Evolutionary conservation across 2,329 filamentous ascomycete genomes (phyloP).

Genomic region (Tolypocladium pustulatum): DNA sequence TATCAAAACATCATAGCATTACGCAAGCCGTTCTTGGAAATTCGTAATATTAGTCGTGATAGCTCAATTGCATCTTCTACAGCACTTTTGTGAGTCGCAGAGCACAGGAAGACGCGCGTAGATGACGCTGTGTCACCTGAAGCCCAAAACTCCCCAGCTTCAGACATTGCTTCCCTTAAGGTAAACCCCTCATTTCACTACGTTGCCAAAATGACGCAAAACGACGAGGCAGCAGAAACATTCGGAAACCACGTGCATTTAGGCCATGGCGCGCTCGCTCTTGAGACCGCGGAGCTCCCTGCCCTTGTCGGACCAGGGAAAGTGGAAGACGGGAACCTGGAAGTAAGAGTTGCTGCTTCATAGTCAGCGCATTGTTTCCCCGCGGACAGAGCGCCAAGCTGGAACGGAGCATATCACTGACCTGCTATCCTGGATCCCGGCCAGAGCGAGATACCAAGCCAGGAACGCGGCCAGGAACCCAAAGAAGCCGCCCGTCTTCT

Average conservation of each 20-base stretch:
- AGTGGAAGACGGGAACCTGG: constrained; percentile 83
- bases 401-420: constrained; percentile 22
- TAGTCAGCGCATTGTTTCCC: constrained; percentile 19
- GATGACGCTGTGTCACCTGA: neutral
- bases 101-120: neutral
- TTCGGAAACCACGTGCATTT: neutral
- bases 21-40: neutral
- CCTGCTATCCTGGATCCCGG: constrained; percentile 67
- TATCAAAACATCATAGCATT: neutral
- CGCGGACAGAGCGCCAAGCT: neutral
- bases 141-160: neutral
- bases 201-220: neutral
- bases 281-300: constrained; percentile 44
- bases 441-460: constrained; percentile 80
- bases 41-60: neutral
- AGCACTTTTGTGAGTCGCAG: neutral
- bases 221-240: neutral
- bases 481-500: constrained; percentile 66
- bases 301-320: constrained; percentile 84
- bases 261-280: constrained; percentile 15
- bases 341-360: constrained; percentile 69
- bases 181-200: neutral
- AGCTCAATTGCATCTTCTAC: neutral
- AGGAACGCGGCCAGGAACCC: constrained; percentile 72
- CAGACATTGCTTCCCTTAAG: neutral